Evolutionary conservation across 169 alveolate species (phyloP).

Genomic region (Theileria sp.): DNA sequence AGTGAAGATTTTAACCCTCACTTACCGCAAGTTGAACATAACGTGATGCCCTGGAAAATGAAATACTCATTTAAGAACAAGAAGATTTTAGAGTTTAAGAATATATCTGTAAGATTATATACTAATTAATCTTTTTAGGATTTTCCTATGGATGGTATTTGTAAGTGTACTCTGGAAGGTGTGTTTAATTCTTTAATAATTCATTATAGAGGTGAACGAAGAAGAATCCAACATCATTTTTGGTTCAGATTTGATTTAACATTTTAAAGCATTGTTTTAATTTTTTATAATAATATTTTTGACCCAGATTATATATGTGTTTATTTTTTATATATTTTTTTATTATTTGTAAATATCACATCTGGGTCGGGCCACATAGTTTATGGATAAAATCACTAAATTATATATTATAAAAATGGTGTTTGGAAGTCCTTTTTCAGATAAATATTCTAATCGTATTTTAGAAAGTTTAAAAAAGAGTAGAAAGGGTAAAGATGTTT

Average conservation of each 20-base stretch:
- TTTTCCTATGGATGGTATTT: neutral
- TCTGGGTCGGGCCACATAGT: neutral
- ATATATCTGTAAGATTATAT: neutral
- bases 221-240: slow-evolving; percentile 6
- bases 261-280: neutral
- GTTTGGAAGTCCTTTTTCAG: slow-evolving; percentile 67
- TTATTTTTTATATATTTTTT: neutral
- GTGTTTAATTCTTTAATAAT: neutral
- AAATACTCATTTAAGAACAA: neutral
- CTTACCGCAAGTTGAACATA: slow-evolving; percentile 1
- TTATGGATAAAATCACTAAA: neutral
- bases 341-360: neutral
- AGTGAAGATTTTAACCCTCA: slow-evolving; percentile 18
- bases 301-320: neutral
- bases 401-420: slow-evolving; percentile 43
- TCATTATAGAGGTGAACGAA: neutral
- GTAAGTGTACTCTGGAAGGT: slow-evolving; percentile 22
- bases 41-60: slow-evolving; percentile 16
- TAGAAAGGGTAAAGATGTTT: slow-evolving; percentile 55
- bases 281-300: neutral
- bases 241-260: slow-evolving; percentile 3
- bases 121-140: neutral
- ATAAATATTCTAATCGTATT: slow-evolving; percentile 49
- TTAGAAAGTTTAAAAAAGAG: slow-evolving; percentile 49
- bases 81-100: slow-evolving; percentile 9